A percentile compares a stretch with the other conserved stretches of the same genome.
These are phyloP conservation scores for Chaetoscypha palmicola DNA, from an alignment of 2,329 filamentous ascomycete genomes.

Conservation along the genomic window DNA sequence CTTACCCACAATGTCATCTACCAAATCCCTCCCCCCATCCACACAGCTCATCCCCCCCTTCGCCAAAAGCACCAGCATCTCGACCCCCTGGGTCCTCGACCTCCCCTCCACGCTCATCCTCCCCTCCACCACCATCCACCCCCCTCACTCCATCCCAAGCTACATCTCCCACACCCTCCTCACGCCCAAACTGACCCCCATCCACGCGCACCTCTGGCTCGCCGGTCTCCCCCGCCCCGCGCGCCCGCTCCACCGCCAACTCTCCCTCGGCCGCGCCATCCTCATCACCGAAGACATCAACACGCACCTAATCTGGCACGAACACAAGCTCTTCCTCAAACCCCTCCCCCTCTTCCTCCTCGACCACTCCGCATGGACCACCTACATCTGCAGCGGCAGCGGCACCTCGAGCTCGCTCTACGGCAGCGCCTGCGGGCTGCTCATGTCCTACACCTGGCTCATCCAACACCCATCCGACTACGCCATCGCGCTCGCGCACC, in stretches of 20 bases:
- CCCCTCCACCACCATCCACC: too few species aligned
- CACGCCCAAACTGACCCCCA: neutral
- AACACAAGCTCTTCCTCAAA: constrained; percentile 28
- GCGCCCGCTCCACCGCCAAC: constrained; percentile 28
- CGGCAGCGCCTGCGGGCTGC: constrained; percentile 27
- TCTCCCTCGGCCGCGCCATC: constrained; percentile 27
- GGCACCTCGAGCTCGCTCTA: too few species aligned
- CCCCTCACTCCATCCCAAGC: too few species aligned
- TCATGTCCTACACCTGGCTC: constrained; percentile 31
- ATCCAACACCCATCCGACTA: constrained; percentile 33
- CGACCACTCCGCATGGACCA: constrained; percentile 21
- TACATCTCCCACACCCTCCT: too few species aligned
- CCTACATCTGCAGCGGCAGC: constrained; percentile 9
- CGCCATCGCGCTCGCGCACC: constrained; percentile 27
- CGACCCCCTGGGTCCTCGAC: too few species aligned
- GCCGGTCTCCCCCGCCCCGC: constrained; percentile 9
- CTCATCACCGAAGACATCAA: constrained; percentile 30
- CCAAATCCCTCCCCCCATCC: too few species aligned
- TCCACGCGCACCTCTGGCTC: constrained; percentile 11
- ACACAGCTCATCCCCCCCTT: too few species aligned
- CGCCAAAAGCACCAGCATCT: too few species aligned
- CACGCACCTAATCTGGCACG: constrained; percentile 31
- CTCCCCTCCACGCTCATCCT: too few species aligned
- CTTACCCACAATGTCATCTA: too few species aligned
- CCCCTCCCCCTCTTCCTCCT: constrained; percentile 29